Conservation (phyloP, 345 rosid genomes). For the Pelargonium nanum region DNA sequence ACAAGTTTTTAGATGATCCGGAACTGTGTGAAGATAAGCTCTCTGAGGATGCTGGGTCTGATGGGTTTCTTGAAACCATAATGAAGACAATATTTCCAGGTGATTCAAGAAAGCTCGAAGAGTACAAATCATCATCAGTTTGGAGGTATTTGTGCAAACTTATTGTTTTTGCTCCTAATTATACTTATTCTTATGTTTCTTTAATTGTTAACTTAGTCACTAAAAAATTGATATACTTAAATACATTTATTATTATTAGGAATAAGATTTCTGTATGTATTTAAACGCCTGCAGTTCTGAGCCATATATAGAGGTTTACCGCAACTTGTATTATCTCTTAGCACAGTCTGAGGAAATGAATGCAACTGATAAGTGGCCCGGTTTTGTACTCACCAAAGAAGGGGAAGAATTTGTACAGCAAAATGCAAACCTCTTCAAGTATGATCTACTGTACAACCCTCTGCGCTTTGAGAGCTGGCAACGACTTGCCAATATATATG, state of each 20-base stretch:
- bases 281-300: conserved; percentile 55
- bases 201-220: background rate
- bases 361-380: conserved; percentile 97
- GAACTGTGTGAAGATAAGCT: conserved; percentile 77
- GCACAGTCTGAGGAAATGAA: conserved; percentile 91
- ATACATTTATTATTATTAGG: background rate
- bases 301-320: conserved; percentile 72
- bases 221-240: background rate
- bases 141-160: conserved; percentile 34
- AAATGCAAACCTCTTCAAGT: conserved; percentile 73
- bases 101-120: conserved; percentile 44
- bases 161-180: conserved; percentile 9
- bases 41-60: conserved; percentile 75
- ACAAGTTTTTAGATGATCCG: conserved; percentile 77
- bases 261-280: conserved; percentile 13
- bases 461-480: conserved; percentile 93
- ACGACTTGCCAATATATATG: conserved; percentile 80
- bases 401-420: conserved; percentile 98
- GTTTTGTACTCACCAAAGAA: conserved; percentile 93
- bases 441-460: conserved; percentile 81
- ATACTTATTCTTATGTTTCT: conserved; percentile 8
- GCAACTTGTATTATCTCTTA: conserved; percentile 72
- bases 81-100: conserved; percentile 49
- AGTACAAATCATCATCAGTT: conserved; percentile 43
- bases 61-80: conserved; percentile 67